Base-by-base conservation (phyloP, 805 yeast species). In the Torulaspora indica region DNA sequence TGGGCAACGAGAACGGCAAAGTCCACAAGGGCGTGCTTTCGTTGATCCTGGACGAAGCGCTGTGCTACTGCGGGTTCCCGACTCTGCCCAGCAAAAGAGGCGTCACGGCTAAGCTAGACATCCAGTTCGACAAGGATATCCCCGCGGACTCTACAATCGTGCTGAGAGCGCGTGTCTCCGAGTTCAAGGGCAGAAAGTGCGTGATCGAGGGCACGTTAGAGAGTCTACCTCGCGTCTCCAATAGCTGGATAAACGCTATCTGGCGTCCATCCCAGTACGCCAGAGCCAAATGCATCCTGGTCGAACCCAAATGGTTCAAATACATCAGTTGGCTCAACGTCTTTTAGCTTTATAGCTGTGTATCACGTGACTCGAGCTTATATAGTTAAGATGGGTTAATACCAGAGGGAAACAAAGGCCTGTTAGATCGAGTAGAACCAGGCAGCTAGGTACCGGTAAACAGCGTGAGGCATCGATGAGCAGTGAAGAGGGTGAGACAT, bases 291-390 rank as follows among this genome's bases (percentile, higher is more conserved):
- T 85, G 95, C 62, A 67, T 85, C 2, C 69, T 88, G 48, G 93
- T 88, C 2, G 95, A 88, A 58, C 96, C 96, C 3, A 80, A 72
- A 55, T 88, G 96, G 95, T 86, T 86, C 66, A 82, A 78, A 57
- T 85, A 79, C 57, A 66, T 86, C 42, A 60, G 63, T 8, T 77
- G 83, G 82, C 64, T 77, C 14, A 72, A 73, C 20, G 47, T 73
- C 15, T 73, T 73, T 34, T 31, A 31, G 20, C 22, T 30, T 29
- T 24, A 17, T 17, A 15, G 35, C n/a, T n/a, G 22, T 23, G 25
- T 23, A 23, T 23, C 42, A 38, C 42, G 42, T 30, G 35, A 38
- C 22, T 14, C n/a, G n/a, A n/a, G n/a, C n/a, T n/a, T n/a, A n/a
- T n/a, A n/a, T n/a, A n/a, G n/a, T 8, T 8, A 5, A 25, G n/a